These are phyloP conservation scores for Fragaria iinumae DNA, from an alignment of 306 rosid genomes.

Conservation along the genomic window DNA sequence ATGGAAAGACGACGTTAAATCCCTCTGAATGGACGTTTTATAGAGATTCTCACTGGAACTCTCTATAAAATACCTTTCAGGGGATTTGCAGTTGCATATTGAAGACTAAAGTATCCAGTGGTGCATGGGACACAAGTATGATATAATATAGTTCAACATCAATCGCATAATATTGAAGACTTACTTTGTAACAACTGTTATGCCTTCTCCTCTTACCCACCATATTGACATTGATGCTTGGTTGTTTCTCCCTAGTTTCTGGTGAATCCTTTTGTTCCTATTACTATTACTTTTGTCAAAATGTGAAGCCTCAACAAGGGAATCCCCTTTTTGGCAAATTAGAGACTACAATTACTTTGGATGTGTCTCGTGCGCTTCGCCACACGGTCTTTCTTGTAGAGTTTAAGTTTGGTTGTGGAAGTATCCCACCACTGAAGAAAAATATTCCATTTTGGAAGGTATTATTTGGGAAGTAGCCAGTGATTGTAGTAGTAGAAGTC, in stretches of 20 bases:
- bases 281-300: not conserved
- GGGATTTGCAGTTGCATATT: not conserved
- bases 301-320: not conserved
- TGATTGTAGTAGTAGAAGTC: no score
- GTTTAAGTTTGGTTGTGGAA: no score
- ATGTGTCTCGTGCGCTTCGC: no score
- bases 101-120: not conserved
- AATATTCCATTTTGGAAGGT: no score
- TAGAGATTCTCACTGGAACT: constrained; percentile 73
- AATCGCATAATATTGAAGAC: not conserved
- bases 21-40: constrained; percentile 83
- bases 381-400: no score
- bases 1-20: constrained; percentile 68
- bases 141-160: not conserved
- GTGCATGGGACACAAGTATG: not conserved
- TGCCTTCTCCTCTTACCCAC: not conserved
- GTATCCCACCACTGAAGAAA: no score
- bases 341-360: no score
- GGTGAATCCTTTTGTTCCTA: not conserved
- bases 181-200: not conserved
- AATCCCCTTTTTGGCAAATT: no score
- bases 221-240: not conserved
- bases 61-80: constrained; percentile 13
- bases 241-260: not conserved
- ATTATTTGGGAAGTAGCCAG: no score